Evolutionary conservation across 2,329 filamentous ascomycete genomes (phyloP), one percentile per base, ranked within the genome.

Genomic region (Calycina marina): DNA sequence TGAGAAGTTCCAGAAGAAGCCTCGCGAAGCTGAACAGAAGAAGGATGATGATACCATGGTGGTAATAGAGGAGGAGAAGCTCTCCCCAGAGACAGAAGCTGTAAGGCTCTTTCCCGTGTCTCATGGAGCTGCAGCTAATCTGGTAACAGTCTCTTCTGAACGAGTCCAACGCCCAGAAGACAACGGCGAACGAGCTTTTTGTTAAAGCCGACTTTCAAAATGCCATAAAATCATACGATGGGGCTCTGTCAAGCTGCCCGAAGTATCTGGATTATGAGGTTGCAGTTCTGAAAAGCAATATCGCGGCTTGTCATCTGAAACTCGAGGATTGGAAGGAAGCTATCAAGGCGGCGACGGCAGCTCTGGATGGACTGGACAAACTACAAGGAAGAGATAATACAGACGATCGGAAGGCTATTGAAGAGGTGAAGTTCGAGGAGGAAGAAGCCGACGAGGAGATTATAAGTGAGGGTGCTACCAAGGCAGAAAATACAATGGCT

Each of bases 261-360:
- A 76, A 72, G 42, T 92, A 93, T 52, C 69, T 93, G 15, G 75
- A 88, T 52, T 93, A 83, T 58, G 84, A 93, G 45, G 65, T 88
- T 40, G 84, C 86, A 15, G 82, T 96, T 6, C 64, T 96, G 4
- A 73, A 77, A 37, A 85, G 80, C 52, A 96, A 96, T 59, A 77
- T 94, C 43, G 71, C 88, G 2, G 88, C 86, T 6, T 93, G 85
- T 51, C 73, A 93, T 47, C 55, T 96, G 34, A 92, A 92, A 53
- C 62, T 92, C 3, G 65, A 75, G 39, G 77, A 88, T 39, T 94
- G 85, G 82, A 84, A 86, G 44, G 74, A 82, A 17, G 82, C 84
- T 6, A 67, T 85, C 26, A 75, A 77, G 30, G 67, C 71, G 6
- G 85, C 86, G 1, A 80, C 74, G 0, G 63, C 69, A 8, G 77